phyloP scores from a whole-genome alignment of 257 asterid genomes.

The Buddleja alternifolia region DNA sequence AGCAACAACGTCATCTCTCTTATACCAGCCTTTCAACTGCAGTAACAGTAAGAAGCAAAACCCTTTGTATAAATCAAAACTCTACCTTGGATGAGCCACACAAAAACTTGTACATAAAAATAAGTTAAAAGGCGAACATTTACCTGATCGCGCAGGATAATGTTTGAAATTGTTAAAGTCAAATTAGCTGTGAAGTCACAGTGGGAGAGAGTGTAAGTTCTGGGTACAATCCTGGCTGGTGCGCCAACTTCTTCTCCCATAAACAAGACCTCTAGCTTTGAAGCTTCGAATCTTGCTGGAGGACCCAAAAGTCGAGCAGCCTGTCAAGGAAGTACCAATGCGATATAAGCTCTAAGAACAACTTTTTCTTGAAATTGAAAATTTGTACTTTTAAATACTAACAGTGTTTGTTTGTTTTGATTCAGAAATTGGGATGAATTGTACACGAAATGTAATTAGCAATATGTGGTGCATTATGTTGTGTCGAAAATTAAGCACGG shows the following conservation, averaged over 20 bases:
- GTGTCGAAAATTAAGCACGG: no score
- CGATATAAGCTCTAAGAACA: background rate
- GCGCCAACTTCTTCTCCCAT: slow-evolving; percentile 53
- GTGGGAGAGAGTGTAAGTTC: slow-evolving; percentile 90
- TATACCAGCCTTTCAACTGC: slow-evolving; percentile 90
- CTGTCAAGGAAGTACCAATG: slow-evolving; percentile 36
- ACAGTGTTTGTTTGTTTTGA: no score
- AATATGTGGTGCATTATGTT: no score
- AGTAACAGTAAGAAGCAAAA: slow-evolving; percentile 3
- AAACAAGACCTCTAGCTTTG: slow-evolving; percentile 76
- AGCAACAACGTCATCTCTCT: slow-evolving; percentile 88
- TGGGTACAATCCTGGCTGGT: slow-evolving; percentile 58
- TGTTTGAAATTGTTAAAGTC: slow-evolving; percentile 67
- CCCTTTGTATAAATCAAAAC: background rate
- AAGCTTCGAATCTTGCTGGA: slow-evolving; percentile 90
- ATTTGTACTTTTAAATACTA: no score
- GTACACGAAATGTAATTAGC: no score
- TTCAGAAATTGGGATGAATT: no score
- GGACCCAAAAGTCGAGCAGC: slow-evolving; percentile 87
- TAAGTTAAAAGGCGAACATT: background rate
- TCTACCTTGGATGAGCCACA: background rate
- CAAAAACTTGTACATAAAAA: background rate
- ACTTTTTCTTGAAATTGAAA: no score
- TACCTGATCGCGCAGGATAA: slow-evolving; percentile 77
- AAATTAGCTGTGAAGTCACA: slow-evolving; percentile 81